Evolutionary conservation across 2,329 filamentous ascomycete genomes (phyloP), one percentile per base, ranked within the genome.

Genomic region (Westerdykella sp.): DNA sequence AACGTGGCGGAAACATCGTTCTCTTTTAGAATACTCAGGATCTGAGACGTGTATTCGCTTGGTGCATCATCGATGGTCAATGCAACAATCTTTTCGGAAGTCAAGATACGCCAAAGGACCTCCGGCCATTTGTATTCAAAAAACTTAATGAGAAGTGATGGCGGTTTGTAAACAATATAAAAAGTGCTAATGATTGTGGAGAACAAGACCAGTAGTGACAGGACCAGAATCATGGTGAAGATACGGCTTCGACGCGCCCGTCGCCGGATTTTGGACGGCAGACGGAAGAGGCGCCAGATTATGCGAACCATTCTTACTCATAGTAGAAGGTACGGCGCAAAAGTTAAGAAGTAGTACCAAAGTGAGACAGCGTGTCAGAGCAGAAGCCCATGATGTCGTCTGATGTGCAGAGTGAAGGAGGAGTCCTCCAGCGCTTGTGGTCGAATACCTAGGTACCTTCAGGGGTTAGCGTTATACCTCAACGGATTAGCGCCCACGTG

Each of bases 51-150:
- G 63, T 86, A 75, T 35, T 76, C 67, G 1, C 85, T 90, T 0
- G 89, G 89, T 22, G 82, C 85, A 68, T 95, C 89, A 70, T 95
- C 89, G 57, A 95, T 84, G 1, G 87, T 95, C 32, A 96, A 74
- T 0, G 87, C 89, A 14, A 95, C 74, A 21, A 91, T 68, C 58
- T 83, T 86, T 38, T 78, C 69, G 7, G 69, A 55, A 1, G 76
- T 74, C 0, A 71, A 65, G 22, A 85, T 75, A 52, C 86, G 82
- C 74, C 85, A 95, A 12, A 95, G 74, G 3, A 94, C 84, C 55
- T 89, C 82, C 1, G 87, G 86, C 76, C 85, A 90, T 48, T 77
- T 80, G 53, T 70, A 70, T 56, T 83, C 77, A 46, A 94, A 79
- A 70, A 84, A 84, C 44, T 73, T 69, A 60, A 95, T 84, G 30